Conservation (phyloP, 2,329 filamentous ascomycete species). For the Nectriaceae sp. region DNA sequence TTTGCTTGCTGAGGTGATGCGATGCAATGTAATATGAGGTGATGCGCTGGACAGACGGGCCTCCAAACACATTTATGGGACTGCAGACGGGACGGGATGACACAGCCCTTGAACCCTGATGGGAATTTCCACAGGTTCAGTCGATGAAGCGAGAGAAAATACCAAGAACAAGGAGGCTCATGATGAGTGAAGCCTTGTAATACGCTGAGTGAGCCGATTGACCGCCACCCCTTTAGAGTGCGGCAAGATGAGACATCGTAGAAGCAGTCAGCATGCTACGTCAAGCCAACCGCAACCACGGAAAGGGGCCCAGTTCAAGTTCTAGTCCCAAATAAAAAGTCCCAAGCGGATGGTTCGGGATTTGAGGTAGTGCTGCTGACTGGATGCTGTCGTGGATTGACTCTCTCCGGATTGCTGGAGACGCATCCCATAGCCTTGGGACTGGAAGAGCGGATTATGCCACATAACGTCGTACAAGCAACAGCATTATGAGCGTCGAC, state of each 20-base stretch:
- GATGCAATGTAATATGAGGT: conserved; percentile 6
- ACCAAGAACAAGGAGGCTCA: not conserved
- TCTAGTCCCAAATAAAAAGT: too few relatives aligned
- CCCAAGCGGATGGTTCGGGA: not conserved
- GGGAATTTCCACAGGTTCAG: not conserved
- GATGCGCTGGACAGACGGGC: conserved; percentile 9
- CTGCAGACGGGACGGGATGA: not conserved
- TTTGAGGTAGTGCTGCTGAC: not conserved
- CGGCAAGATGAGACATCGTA: too few relatives aligned
- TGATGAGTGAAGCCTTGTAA: too few relatives aligned
- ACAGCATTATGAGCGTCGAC: too few relatives aligned
- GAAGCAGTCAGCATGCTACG: too few relatives aligned
- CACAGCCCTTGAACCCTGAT: not conserved
- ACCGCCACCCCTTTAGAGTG: not conserved
- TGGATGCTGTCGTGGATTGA: not conserved
- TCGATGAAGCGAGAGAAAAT: not conserved
- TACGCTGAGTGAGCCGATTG: not conserved
- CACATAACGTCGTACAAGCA: too few relatives aligned
- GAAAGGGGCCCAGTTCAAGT: too few relatives aligned
- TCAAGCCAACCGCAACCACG: too few relatives aligned
- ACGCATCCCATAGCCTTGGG: too few relatives aligned
- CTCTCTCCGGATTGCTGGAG: not conserved
- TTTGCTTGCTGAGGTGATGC: not conserved
- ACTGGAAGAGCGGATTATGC: too few relatives aligned
- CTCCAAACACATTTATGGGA: not conserved